Evolutionary conservation across 1,139 yeast species (phyloP), one percentile per base, ranked within the genome.

Genomic region (Eremothecium coryli): DNA sequence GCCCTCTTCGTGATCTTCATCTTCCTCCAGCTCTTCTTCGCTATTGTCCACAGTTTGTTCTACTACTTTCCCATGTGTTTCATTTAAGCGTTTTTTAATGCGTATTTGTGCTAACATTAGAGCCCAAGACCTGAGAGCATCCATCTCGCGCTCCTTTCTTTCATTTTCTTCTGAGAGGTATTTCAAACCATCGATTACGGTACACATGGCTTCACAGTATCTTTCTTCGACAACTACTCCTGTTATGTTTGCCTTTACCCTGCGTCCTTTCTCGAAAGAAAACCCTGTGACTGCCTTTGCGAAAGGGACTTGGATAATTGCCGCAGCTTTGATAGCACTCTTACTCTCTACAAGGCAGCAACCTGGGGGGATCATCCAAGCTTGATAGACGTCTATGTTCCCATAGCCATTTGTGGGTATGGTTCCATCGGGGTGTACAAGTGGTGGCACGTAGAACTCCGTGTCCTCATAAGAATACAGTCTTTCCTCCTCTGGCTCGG

Each of bases 231-330:
- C 75, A 2, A 90, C 80, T 18, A 86, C 70, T 2, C 98, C 98
- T 3, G 79, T 76, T 35, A 77, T 72, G 38, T 66, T 64, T 0
- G 94, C 93, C 14, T 74, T 74, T 0, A 81, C 77, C 3, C 61
- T 60, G 30, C 70, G 52, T 2, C 54, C 52, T 38, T 54, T 52
- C 32, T 64, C 68, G 56, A 82, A 90, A 39, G 82, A 90, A 61
- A 93, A 88, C 0, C 93, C 86, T 3, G 79, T 76, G 3, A 88
- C 85, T 0, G 96, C 97, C 32, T 73, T 76, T 0, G 95, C 97
- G 60, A 69, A 86, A 49, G 85, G 95, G 5, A 90, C 67, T 0
- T 71, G 76, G 15, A 88, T 48, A 1, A 76, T 52, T 37, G 67
- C 70, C 0, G 94, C 94, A 0, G 97, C 95, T 36, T 66, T 66